Conservation (phyloP, 306 rosid species). For the Dryas octopetala region DNA sequence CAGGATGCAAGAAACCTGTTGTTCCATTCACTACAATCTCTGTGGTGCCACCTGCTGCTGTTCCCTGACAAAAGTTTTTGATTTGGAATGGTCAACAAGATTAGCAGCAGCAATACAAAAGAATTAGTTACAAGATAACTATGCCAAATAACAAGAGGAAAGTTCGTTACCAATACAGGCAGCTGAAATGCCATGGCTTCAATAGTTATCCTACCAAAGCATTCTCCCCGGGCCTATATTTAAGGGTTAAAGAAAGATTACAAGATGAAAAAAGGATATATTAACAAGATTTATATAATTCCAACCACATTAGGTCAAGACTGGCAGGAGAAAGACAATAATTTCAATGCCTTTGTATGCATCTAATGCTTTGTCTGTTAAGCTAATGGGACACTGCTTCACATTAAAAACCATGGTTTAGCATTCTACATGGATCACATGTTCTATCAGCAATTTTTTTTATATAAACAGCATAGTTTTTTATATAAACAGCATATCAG, state of each 20-base stretch:
- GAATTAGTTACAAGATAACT: background rate
- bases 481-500: background rate
- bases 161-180: slow-evolving; percentile 68
- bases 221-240: slow-evolving; percentile 70
- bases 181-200: slow-evolving; percentile 91
- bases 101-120: background rate
- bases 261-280: background rate
- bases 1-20: slow-evolving; percentile 79
- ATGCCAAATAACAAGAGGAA: background rate
- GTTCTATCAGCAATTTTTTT: background rate
- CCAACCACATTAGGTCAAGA: slow-evolving; percentile 4
- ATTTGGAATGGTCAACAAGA: background rate
- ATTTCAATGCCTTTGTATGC: background rate
- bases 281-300: background rate
- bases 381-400: background rate
- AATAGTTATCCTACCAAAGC: slow-evolving; percentile 85
- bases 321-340: background rate
- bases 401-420: slow-evolving; percentile 14
- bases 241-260: background rate
- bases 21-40: slow-evolving; percentile 90
- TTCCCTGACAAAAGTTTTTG: slow-evolving; percentile 50
- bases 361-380: background rate
- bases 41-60: slow-evolving; percentile 89
- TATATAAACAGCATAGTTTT: background rate
- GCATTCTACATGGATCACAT: background rate